These are phyloP conservation scores for Hypericum perforatum DNA, from an alignment of 345 rosid species.

Conservation along the genomic window DNA sequence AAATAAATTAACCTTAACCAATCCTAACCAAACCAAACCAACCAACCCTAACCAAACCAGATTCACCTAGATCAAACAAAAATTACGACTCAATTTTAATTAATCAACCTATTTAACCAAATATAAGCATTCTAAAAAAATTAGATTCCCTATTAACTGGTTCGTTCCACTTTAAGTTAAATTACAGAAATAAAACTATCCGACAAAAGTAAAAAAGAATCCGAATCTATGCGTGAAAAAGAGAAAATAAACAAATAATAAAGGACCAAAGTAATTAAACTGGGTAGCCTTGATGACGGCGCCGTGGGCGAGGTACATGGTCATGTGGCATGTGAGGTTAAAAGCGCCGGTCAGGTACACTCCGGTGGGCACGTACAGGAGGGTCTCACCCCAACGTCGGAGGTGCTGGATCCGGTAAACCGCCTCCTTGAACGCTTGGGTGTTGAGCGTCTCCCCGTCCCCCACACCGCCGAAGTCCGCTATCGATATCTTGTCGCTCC, in stretches of 20 bases:
- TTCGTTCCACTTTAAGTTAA: too few species aligned
- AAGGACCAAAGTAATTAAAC: slow-evolving; percentile 25
- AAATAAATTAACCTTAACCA: too few species aligned
- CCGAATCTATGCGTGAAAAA: not conserved
- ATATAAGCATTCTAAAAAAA: too few species aligned
- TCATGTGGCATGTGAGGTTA: slow-evolving; percentile 86
- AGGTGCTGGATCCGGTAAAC: slow-evolving; percentile 66
- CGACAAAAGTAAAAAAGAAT: not conserved
- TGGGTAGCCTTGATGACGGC: slow-evolving; percentile 82
- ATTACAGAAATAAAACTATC: too few species aligned
- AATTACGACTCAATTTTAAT: too few species aligned
- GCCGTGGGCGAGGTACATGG: slow-evolving; percentile 75
- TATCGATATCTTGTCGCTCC: slow-evolving; percentile 67
- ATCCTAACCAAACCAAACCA: too few species aligned
- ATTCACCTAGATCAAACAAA: too few species aligned
- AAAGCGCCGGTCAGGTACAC: slow-evolving; percentile 71
- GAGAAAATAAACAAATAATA: not conserved
- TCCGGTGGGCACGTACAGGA: slow-evolving; percentile 74
- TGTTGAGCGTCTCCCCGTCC: slow-evolving; percentile 67
- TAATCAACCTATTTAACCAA: too few species aligned
- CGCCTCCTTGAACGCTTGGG: slow-evolving; percentile 71
- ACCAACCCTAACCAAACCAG: too few species aligned
- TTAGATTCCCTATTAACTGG: too few species aligned
- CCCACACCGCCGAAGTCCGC: slow-evolving; percentile 80
- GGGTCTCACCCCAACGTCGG: slow-evolving; percentile 64